A percentile compares a stretch with the other conserved stretches of the same genome.
phyloP scores from a whole-genome alignment of 1,284 basidiomycete species.

The Mycena sp. region DNA sequence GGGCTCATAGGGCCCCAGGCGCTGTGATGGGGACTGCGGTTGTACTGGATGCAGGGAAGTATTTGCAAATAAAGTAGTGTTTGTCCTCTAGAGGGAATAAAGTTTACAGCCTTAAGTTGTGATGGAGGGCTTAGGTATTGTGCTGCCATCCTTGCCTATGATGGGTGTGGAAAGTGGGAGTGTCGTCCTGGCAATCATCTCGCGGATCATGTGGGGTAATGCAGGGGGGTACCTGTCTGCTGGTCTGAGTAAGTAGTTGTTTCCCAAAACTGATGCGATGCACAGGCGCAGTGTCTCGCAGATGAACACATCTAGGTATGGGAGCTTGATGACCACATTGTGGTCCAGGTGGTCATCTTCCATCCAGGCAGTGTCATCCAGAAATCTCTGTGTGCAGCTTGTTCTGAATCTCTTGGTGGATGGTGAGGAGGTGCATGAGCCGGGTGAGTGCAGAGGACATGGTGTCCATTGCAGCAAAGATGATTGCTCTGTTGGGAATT shows the following conservation, averaged over 20 bases:
- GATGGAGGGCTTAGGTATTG: no score
- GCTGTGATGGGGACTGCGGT: no score
- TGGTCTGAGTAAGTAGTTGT: not conserved
- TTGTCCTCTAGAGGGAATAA: no score
- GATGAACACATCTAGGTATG: slow-evolving; percentile 46
- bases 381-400: slow-evolving; percentile 46
- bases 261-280: not conserved
- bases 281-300: slow-evolving; percentile 49
- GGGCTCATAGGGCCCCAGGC: no score
- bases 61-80: no score
- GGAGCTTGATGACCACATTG: slow-evolving; percentile 43
- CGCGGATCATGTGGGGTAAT: not conserved
- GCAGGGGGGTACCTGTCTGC: not conserved
- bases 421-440: no score
- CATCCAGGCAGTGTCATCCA: slow-evolving; percentile 39
- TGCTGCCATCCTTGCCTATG: no score
- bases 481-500: no score
- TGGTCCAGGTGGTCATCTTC: slow-evolving; percentile 43
- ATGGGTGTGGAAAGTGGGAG: slow-evolving; percentile 14
- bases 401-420: slow-evolving; percentile 43
- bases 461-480: no score
- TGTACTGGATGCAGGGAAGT: no score
- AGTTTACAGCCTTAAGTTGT: no score
- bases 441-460: no score
- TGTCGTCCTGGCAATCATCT: not conserved